phyloP scores from a whole-genome alignment of 2,329 filamentous ascomycete species.

The Thielaviopsis euricoi region DNA sequence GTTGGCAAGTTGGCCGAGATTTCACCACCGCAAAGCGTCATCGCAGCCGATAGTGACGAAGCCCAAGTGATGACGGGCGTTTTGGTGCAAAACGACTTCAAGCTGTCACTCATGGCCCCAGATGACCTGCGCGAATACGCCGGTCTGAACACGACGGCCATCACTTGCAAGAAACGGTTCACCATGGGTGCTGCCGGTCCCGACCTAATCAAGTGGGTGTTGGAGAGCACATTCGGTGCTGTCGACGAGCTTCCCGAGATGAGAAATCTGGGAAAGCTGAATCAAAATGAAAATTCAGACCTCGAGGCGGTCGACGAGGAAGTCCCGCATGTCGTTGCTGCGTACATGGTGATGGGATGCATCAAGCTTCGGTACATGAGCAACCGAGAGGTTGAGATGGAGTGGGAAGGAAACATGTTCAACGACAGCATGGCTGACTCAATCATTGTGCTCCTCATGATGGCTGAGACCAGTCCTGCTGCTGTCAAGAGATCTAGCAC shows the following conservation, averaged over 20 bases:
- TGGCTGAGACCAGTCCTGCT: slow-evolving; percentile 83
- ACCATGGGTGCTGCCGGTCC: slow-evolving; percentile 76
- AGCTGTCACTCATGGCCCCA: slow-evolving; percentile 89
- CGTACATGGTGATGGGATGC: slow-evolving; percentile 74
- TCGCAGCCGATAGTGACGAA: slow-evolving; percentile 18
- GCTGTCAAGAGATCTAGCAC: slow-evolving; percentile 59
- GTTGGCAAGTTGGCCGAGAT: slow-evolving; percentile 83
- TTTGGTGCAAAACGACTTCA: slow-evolving; percentile 93
- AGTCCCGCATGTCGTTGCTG: slow-evolving; percentile 34
- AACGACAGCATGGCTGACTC: slow-evolving; percentile 98
- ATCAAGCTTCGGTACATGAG: slow-evolving; percentile 63
- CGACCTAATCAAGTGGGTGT: slow-evolving; percentile 81
- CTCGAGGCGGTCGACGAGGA: slow-evolving; percentile 49
- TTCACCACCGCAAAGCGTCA: slow-evolving; percentile 40
- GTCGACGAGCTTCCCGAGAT: slow-evolving; percentile 53
- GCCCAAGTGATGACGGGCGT: slow-evolving; percentile 62
- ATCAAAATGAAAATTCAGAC: slow-evolving; percentile 19
- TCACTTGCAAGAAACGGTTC: slow-evolving; percentile 81
- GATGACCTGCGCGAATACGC: slow-evolving; percentile 94
- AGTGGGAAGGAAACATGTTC: slow-evolving; percentile 96
- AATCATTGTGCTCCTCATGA: slow-evolving; percentile 80
- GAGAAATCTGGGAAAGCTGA: slow-evolving; percentile 22
- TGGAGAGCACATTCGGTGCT: slow-evolving; percentile 84
- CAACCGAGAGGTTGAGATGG: slow-evolving; percentile 69
- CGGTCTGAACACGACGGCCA: slow-evolving; percentile 87